These are phyloP conservation scores for Phascolomyces articulosus DNA, from an alignment of 371 early-diverging fungal species.

Conservation along the genomic window DNA sequence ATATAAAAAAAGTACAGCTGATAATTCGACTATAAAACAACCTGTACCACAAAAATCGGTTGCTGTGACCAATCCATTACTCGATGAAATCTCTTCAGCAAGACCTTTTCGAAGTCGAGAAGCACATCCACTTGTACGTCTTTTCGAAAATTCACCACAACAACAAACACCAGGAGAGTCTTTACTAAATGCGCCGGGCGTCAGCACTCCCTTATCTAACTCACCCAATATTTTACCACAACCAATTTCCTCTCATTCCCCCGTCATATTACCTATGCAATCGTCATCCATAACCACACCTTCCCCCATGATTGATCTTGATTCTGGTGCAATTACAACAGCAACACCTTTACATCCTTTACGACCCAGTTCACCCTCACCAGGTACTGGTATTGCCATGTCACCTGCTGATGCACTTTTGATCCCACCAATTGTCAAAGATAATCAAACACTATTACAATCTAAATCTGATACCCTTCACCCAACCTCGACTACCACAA, in stretches of 20 bases:
- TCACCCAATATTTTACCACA: constrained; percentile 11
- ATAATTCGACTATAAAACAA: neutral
- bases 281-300: constrained; percentile 1
- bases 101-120: constrained; percentile 33
- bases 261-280: constrained; percentile 1
- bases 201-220: constrained; percentile 1
- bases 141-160: constrained; percentile 36
- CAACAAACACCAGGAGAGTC: constrained; percentile 1
- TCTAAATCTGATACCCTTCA: neutral
- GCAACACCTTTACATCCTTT: neutral
- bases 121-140: constrained; percentile 39
- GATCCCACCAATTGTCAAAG: neutral
- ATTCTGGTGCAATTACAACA: constrained; percentile 6
- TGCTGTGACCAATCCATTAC: neutral
- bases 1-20: neutral
- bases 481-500: neutral
- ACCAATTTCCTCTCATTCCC: constrained; percentile 3
- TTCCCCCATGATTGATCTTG: constrained; percentile 21
- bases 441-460: neutral
- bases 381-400: neutral
- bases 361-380: constrained; percentile 7
- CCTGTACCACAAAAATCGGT: neutral
- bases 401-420: constrained; percentile 11
- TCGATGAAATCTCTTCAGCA: neutral
- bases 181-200: neutral